These are phyloP conservation scores for Aspergillus quadrilineatus DNA, from an alignment of 2,329 filamentous ascomycete genomes.

Conservation along the genomic window DNA sequence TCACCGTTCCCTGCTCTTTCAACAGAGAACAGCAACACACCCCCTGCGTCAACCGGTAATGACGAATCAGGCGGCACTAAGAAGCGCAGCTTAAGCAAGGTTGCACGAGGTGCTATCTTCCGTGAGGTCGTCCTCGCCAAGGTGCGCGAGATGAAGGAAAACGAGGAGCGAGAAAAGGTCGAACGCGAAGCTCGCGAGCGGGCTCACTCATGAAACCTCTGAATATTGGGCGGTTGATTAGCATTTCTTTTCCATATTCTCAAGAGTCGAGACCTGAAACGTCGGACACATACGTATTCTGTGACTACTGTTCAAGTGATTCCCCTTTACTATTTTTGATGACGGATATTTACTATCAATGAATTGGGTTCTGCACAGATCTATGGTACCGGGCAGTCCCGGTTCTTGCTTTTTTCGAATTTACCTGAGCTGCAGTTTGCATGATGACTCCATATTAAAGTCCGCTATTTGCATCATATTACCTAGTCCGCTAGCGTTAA, in stretches of 20 bases:
- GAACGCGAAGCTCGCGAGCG: constrained; percentile 57
- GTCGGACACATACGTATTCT: constrained; percentile 21
- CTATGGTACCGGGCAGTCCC: not conserved
- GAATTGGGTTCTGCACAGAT: not conserved
- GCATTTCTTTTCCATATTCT: not conserved
- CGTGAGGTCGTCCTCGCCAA: constrained; percentile 91
- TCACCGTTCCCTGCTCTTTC: constrained; percentile 28
- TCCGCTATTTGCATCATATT: no score
- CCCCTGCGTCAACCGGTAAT: constrained; percentile 18
- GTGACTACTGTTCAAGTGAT: constrained; percentile 31
- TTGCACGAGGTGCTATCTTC: constrained; percentile 75
- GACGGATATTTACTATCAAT: constrained; percentile 4
- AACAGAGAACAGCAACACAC: constrained; percentile 12
- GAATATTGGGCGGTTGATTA: constrained; percentile 21
- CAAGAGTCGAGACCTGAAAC: constrained; percentile 2
- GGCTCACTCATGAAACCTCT: constrained; percentile 23
- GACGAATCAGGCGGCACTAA: constrained; percentile 39
- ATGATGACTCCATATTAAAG: no score
- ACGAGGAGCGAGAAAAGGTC: constrained; percentile 71
- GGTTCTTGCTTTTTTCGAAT: not conserved
- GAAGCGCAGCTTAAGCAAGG: constrained; percentile 55
- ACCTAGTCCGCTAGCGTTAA: no score
- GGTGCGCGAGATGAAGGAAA: constrained; percentile 85
- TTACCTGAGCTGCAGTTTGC: no score
- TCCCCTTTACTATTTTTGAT: constrained; percentile 23